Evolutionary conservation across 2,329 filamentous ascomycete genomes (phyloP).

Genomic region (Ophiosphaerella korrae): DNA sequence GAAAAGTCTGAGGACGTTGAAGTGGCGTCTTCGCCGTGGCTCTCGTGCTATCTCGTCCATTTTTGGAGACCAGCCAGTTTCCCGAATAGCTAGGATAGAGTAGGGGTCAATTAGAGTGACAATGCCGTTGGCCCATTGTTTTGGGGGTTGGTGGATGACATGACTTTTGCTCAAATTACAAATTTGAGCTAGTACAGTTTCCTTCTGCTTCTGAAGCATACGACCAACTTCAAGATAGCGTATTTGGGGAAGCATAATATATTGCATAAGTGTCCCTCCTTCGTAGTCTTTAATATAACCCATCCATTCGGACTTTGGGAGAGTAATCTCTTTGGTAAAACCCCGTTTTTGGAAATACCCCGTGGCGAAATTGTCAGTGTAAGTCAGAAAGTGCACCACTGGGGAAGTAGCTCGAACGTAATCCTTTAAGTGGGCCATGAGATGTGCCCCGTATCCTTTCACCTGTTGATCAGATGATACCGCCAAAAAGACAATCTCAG

Average conservation of each 20-base stretch:
- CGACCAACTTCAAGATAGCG: slow-evolving; percentile 90
- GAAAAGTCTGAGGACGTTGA: slow-evolving; percentile 87
- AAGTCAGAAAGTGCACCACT: slow-evolving; percentile 98
- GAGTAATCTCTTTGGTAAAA: slow-evolving; percentile 96
- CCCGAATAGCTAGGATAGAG: slow-evolving; percentile 81
- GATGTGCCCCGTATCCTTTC: slow-evolving; percentile 94
- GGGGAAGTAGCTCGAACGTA: slow-evolving; percentile 95
- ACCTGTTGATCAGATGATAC: slow-evolving; percentile 97
- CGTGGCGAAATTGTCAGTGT: slow-evolving; percentile 97
- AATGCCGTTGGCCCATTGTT: slow-evolving; percentile 74
- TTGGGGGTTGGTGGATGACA: slow-evolving; percentile 81
- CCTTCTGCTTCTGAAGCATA: slow-evolving; percentile 96
- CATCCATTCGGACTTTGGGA: slow-evolving; percentile 92
- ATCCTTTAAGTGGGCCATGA: slow-evolving; percentile 98
- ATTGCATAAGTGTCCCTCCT: slow-evolving; percentile 98
- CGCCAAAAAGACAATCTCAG: slow-evolving; percentile 97
- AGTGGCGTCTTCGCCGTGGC: slow-evolving; percentile 92
- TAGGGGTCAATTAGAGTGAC: slow-evolving; percentile 77
- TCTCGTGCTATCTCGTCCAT: slow-evolving; percentile 97
- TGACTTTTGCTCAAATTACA: slow-evolving; percentile 86
- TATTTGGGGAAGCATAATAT: slow-evolving; percentile 91
- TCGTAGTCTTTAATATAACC: slow-evolving; percentile 99
- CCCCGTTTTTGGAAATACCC: slow-evolving; percentile 99
- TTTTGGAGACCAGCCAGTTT: slow-evolving; percentile 90
- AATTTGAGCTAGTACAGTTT: slow-evolving; percentile 92